Percentiles rank a stretch among this genome's conserved stretches.
phyloP scores from a whole-genome alignment of 441 rosid species.

The Erodium chrysanthum region DNA sequence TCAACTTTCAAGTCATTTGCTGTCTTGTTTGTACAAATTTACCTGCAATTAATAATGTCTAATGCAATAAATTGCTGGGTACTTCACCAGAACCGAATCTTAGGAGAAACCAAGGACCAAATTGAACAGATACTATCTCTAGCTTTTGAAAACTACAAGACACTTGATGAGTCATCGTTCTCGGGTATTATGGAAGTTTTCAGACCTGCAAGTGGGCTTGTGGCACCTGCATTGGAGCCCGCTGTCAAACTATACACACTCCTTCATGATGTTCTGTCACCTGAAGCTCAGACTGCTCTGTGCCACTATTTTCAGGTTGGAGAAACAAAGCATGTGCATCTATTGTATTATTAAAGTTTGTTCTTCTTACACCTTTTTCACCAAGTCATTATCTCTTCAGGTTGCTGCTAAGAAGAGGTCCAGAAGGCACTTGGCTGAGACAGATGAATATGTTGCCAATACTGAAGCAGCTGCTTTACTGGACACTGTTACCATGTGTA shows the following conservation, averaged over 20 bases:
- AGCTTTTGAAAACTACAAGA: conserved; percentile 83
- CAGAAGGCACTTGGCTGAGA: conserved; percentile 74
- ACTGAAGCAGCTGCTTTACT: conserved; percentile 45
- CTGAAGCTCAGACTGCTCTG: conserved; percentile 79
- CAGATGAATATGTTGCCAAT: conserved; percentile 75
- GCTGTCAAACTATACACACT: conserved; percentile 84
- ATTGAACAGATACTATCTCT: conserved; percentile 79
- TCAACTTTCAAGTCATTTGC: conserved; percentile 7
- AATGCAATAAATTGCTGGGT: conserved; percentile 13
- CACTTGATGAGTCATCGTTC: conserved; percentile 74
- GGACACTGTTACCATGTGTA: conserved; percentile 60
- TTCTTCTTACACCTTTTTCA: conserved; percentile 1
- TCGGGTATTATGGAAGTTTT: conserved; percentile 70
- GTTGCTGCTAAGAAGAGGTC: conserved; percentile 86
- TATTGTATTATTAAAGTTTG: conserved; percentile 11
- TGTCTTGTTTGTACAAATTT: conserved; percentile 8
- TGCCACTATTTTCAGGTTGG: conserved; percentile 87
- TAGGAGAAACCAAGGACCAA: conserved; percentile 90
- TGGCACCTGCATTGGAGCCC: conserved; percentile 82
- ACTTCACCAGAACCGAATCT: conserved; percentile 66
- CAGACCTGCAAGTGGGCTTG: conserved; percentile 70
- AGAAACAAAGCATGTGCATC: conserved; percentile 11
- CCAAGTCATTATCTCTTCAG: conserved; percentile 30
- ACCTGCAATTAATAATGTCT: conserved; percentile 15
- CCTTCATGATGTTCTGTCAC: conserved; percentile 83